A percentile compares a stretch with the other conserved stretches of the same genome.
Conservation (phyloP, 495 filamentous ascomycete genomes). For the Rusavskia elegans region DNA sequence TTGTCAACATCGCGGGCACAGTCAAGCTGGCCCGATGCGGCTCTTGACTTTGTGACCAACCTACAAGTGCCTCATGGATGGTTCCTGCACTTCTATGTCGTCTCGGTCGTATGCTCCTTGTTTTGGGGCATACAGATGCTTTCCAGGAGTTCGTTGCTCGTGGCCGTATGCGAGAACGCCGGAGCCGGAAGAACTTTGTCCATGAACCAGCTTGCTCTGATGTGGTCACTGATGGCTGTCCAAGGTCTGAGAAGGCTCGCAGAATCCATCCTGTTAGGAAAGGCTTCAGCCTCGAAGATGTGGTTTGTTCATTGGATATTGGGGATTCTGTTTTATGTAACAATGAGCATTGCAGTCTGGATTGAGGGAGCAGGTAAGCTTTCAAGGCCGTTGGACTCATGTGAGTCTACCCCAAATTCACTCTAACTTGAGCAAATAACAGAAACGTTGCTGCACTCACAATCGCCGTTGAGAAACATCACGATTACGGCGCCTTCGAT, state of each 20-base stretch:
- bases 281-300: constrained; percentile 58
- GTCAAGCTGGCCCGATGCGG: constrained; percentile 1
- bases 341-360: constrained; percentile 62
- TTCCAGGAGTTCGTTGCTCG: constrained; percentile 33
- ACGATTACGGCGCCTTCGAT: constrained; percentile 31
- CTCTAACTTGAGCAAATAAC: not conserved
- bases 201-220: constrained; percentile 46
- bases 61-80: constrained; percentile 65
- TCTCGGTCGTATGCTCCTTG: constrained; percentile 49
- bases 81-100: constrained; percentile 76
- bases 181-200: constrained; percentile 34
- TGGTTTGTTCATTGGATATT: constrained; percentile 68
- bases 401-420: not conserved
- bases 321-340: constrained; percentile 63
- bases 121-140: constrained; percentile 68
- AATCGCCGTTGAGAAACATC: constrained; percentile 19
- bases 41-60: constrained; percentile 36
- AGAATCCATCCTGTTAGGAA: constrained; percentile 49
- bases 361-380: constrained; percentile 63
- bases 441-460: constrained; percentile 19
- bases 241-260: constrained; percentile 62
- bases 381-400: not conserved
- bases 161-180: constrained; percentile 1
- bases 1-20: not conserved
- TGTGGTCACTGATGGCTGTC: constrained; percentile 52